Conservation (phyloP, 2,329 filamentous ascomycete species). For the Epichloe hybrida region DNA sequence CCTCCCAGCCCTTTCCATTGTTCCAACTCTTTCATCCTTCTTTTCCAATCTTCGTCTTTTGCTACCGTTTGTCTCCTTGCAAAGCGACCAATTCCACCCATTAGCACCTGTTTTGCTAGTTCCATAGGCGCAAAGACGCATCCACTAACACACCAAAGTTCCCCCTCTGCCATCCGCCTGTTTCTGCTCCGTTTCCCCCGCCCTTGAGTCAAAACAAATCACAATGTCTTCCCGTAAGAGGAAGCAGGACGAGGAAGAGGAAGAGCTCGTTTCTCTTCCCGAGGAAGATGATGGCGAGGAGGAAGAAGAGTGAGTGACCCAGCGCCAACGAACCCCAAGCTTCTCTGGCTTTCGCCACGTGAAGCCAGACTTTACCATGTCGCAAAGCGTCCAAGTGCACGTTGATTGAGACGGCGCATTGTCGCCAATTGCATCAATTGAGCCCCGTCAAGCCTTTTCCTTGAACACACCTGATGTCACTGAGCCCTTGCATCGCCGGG, state of each 20-base stretch:
- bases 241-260: conserved; percentile 45
- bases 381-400: background rate
- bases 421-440: background rate
- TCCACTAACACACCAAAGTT: conserved; percentile 4
- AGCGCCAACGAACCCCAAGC: background rate
- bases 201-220: background rate
- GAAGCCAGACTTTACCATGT: background rate
- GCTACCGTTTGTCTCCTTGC: background rate
- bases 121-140: background rate
- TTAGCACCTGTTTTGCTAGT: background rate
- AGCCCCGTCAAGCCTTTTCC: no score
- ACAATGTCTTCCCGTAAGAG: conserved; percentile 39
- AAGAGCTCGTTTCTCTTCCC: conserved; percentile 41
- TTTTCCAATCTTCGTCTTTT: background rate
- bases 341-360: background rate
- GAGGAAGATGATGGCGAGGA: conserved; percentile 37
- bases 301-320: conserved; percentile 37
- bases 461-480: background rate
- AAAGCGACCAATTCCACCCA: background rate
- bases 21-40: background rate
- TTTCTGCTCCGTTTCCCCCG: background rate
- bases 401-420: background rate
- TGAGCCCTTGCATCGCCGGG: background rate
- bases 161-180: background rate
- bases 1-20: conserved; percentile 1